A percentile compares a stretch with the other conserved stretches of the same genome.
These are phyloP conservation scores for Yueomyces sinensis DNA, from an alignment of 805 yeast genomes.

Conservation along the genomic window DNA sequence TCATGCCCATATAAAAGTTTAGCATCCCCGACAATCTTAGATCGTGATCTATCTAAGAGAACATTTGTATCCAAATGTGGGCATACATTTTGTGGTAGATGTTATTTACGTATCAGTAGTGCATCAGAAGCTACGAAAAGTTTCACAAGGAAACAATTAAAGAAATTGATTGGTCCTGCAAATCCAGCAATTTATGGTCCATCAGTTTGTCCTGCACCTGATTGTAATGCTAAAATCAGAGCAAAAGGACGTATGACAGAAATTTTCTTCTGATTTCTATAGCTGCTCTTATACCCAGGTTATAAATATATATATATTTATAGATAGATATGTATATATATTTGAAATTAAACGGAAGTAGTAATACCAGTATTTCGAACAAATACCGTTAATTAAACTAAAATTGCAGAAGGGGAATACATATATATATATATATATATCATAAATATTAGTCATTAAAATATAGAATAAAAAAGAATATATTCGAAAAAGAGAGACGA, in stretches of 20 bases:
- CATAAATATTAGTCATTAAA: too few relatives aligned
- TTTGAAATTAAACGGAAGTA: too few relatives aligned
- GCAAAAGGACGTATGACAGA: conserved; percentile 42
- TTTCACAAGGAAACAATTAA: conserved; percentile 13
- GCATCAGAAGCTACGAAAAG: conserved; percentile 13
- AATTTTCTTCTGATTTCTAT: conserved; percentile 30
- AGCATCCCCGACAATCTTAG: conserved; percentile 36
- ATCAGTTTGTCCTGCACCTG: conserved; percentile 39
- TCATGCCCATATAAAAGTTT: conserved; percentile 57
- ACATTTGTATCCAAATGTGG: conserved; percentile 65
- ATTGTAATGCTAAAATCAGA: conserved; percentile 33
- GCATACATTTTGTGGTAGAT: conserved; percentile 76
- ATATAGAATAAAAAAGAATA: too few relatives aligned
- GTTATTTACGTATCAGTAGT: conserved; percentile 54
- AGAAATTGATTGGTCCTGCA: conserved; percentile 19
- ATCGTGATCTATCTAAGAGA: conserved; percentile 48
- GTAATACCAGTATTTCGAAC: too few relatives aligned
- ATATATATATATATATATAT: too few relatives aligned
- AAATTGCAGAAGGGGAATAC: too few relatives aligned
- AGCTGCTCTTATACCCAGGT: too few relatives aligned
- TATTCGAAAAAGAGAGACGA: too few relatives aligned
- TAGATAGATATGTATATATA: too few relatives aligned
- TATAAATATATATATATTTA: too few relatives aligned
- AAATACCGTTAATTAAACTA: too few relatives aligned
- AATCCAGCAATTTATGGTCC: conserved; percentile 42